Evolutionary conservation across 2,329 filamentous ascomycete genomes (phyloP), one percentile per base, ranked within the genome.

Genomic region (Ceratocystiopsis brevicomis): DNA sequence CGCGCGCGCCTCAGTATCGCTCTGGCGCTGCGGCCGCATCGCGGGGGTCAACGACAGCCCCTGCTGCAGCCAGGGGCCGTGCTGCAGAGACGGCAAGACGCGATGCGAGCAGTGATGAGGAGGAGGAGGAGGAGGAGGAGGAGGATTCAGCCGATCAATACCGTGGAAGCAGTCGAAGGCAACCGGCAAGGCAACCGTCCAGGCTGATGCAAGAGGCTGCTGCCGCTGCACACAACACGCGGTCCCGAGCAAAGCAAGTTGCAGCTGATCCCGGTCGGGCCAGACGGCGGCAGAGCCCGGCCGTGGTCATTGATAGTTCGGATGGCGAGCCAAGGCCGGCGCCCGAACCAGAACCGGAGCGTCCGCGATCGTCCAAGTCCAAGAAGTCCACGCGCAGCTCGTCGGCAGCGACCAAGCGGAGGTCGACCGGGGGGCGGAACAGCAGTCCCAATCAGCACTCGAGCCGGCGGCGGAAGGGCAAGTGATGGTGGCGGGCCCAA

Each of bases 1-100:
- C 66, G 34, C 63, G 61, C 32, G 56, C 55, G 43, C 51, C 62
- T 14, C 56, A 59, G 42, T 52, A 57, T 30, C 48, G 54, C 42
- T 54, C 53, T 42, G 55, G 58, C 49, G 51, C 56, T 39, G 54
- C 53, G 40, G 49, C 56, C 14, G 54, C 59, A 39, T 59, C 44
- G 16, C 42, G 44, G n/a, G 43, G 49, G 8, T 33, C 45, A 18
- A 44, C 49, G 35, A 45, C 48, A 12, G 52, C 52, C 48, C 53
- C 57, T 48, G 49, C 56, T 44, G 50, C 56, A 47, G 53, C 50
- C 25, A 58, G 60, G 51, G 59, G 57, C 41, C 51, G 51, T 38
- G 32, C 54, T 55, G 58, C 54, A 42, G 57, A 58, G 21, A 47
- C 42, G 46, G 46, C 4, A 39, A 49, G 49, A 18, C n/a, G 12